Percentiles rank a stretch among this genome's conserved stretches.
Evolutionary conservation across 2,329 filamentous ascomycete genomes (phyloP).

Genomic region (Pseudogymnoascus sp.): DNA sequence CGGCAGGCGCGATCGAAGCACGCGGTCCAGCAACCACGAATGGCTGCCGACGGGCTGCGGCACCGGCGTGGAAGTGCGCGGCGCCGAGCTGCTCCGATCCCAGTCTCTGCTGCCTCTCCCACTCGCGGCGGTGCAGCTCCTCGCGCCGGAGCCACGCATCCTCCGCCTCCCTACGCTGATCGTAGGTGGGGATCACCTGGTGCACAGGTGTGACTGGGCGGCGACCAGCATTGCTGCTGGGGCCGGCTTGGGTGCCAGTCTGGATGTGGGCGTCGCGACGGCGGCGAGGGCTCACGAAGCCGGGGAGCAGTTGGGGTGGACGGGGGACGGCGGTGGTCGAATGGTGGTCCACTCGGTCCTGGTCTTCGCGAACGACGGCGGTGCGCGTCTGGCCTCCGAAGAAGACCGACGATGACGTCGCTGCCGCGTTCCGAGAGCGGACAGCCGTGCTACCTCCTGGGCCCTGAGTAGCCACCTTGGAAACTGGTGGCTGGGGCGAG

Average conservation of each 20-base stretch:
- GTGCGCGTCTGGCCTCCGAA: not conserved
- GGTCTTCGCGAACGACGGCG: not conserved
- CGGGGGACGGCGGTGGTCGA: not conserved
- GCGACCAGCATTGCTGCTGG: not conserved
- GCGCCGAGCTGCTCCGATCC: not conserved
- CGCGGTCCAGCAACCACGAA: not conserved
- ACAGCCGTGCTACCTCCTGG: not conserved
- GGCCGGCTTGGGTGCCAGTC: not conserved
- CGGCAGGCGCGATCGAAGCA: not conserved
- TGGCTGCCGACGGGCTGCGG: not conserved
- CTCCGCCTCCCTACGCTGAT: not conserved
- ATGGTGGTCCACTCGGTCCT: not conserved
- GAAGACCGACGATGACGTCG: not conserved
- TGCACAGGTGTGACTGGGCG: not conserved
- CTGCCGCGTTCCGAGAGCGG: not conserved
- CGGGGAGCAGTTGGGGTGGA: not conserved
- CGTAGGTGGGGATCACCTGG: not conserved
- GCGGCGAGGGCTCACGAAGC: constrained; percentile 2
- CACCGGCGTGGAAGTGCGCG: not conserved
- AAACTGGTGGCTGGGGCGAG: not conserved
- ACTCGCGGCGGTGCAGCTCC: not conserved
- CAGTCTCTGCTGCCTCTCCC: not conserved
- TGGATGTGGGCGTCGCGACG: not conserved
- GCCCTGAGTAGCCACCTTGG: not conserved
- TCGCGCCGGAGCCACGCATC: constrained; percentile 5